These are phyloP conservation scores for Volvox carteri DNA, from an alignment of 163 green algal genomes.

Conservation along the genomic window DNA sequence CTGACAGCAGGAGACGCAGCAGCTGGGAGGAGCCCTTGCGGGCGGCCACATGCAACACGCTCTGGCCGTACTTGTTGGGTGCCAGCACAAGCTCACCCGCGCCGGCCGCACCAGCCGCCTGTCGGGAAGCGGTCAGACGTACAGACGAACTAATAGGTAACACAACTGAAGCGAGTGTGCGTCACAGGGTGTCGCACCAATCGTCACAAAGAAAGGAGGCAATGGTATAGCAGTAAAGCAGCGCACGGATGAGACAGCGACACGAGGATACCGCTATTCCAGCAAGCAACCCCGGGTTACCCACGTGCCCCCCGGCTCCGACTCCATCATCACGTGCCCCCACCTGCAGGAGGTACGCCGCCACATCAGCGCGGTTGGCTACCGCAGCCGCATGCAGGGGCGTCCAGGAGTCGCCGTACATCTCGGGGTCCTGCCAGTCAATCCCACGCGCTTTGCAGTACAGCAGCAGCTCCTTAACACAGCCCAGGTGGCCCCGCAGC, in stretches of 20 bases:
- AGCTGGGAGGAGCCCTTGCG: constrained; percentile 74
- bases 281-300: too few species aligned
- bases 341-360: constrained; percentile 69
- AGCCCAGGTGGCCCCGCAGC: constrained; percentile 73
- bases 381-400: constrained; percentile 81
- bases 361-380: constrained; percentile 73
- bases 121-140: background rate
- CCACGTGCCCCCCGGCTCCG: too few species aligned
- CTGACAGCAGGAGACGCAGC: constrained; percentile 72
- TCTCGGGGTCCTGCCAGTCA: constrained; percentile 71
- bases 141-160: too few species aligned
- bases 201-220: too few species aligned
- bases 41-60: constrained; percentile 79
- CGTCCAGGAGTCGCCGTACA: constrained; percentile 82
- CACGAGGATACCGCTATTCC: too few species aligned
- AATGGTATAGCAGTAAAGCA: too few species aligned
- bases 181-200: too few species aligned
- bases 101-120: constrained; percentile 43
- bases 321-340: too few species aligned
- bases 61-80: constrained; percentile 82
- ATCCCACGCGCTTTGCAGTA: constrained; percentile 62
- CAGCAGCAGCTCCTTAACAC: constrained; percentile 77
- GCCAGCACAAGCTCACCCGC: constrained; percentile 65
- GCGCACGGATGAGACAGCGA: too few species aligned
- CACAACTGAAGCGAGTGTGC: too few species aligned